A percentile compares a stretch with the other conserved stretches of the same genome.
Conservation (phyloP, 2,329 filamentous ascomycete species). For the Diaporthe vexans region DNA sequence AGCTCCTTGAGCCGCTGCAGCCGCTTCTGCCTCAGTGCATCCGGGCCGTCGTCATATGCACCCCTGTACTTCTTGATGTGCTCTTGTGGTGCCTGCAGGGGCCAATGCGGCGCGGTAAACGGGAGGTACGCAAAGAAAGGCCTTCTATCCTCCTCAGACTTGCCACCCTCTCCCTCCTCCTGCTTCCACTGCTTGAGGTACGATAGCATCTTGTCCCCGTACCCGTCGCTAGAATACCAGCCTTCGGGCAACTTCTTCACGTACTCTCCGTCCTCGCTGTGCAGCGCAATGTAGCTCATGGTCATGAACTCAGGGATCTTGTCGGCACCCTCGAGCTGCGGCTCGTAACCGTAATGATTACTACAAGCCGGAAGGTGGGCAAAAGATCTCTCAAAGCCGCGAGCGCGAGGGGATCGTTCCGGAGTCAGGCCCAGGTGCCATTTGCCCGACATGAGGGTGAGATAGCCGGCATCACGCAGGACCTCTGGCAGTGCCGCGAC, state of each 20-base stretch:
- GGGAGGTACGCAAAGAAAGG: slow-evolving; percentile 74
- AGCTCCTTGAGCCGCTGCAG: slow-evolving; percentile 69
- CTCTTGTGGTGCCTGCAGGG: slow-evolving; percentile 69
- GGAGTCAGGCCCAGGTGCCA: slow-evolving; percentile 64
- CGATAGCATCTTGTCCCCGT: slow-evolving; percentile 64
- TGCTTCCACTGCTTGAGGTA: slow-evolving; percentile 64
- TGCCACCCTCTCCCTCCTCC: slow-evolving; percentile 45
- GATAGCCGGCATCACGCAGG: slow-evolving; percentile 50
- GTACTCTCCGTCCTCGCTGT: slow-evolving; percentile 55
- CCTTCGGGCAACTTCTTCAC: slow-evolving; percentile 61
- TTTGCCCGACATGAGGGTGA: slow-evolving; percentile 51
- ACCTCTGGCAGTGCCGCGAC: slow-evolving; percentile 50
- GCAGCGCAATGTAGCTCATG: slow-evolving; percentile 56
- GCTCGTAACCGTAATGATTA: slow-evolving; percentile 68
- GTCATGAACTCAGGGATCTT: slow-evolving; percentile 56
- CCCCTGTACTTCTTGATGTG: slow-evolving; percentile 70
- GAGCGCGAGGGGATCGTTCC: slow-evolving; percentile 66
- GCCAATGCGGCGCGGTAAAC: slow-evolving; percentile 75
- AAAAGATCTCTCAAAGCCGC: slow-evolving; percentile 72
- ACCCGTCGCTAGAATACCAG: slow-evolving; percentile 68
- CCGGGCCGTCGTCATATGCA: slow-evolving; percentile 72
- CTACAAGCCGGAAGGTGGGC: slow-evolving; percentile 72
- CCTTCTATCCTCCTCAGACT: slow-evolving; percentile 42
- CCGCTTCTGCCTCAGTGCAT: slow-evolving; percentile 66
- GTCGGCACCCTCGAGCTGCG: slow-evolving; percentile 54